Percentiles rank a stretch among this genome's conserved stretches.
These are phyloP conservation scores for Globisporangium polare DNA, from an alignment of 352 stramenopile genomes.

Conservation along the genomic window DNA sequence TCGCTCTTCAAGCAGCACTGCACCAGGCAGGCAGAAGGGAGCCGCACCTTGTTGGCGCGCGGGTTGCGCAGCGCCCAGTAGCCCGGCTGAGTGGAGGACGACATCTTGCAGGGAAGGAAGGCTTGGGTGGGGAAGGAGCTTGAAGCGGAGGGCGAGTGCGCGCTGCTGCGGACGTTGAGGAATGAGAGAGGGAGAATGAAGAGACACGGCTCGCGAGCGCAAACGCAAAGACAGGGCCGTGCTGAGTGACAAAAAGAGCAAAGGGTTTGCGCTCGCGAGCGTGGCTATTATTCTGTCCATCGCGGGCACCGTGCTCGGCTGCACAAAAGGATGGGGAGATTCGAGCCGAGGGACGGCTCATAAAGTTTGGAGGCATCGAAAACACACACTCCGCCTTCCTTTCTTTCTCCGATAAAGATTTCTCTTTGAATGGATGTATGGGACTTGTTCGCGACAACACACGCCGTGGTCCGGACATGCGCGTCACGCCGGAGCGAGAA, in stretches of 20 bases:
- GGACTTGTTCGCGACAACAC: too few species aligned
- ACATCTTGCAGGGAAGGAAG: not conserved
- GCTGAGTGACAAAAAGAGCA: not conserved
- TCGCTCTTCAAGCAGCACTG: not conserved
- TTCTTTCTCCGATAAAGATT: too few species aligned
- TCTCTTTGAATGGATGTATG: too few species aligned
- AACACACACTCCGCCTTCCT: too few species aligned
- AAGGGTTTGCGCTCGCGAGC: not conserved
- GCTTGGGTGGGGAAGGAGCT: not conserved
- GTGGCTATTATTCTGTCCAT: too few species aligned
- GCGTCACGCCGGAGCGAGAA: not conserved
- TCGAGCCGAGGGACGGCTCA: not conserved
- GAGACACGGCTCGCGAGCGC: not conserved
- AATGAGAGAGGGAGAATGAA: conserved; percentile 15
- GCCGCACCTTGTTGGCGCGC: conserved; percentile 16
- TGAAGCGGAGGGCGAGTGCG: not conserved
- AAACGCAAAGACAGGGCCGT: not conserved
- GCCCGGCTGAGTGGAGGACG: conserved; percentile 6
- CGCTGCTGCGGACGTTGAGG: not conserved
- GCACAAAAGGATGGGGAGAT: not conserved
- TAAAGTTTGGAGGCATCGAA: too few species aligned
- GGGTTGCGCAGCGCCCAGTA: conserved; percentile 17
- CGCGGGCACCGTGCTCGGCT: too few species aligned
- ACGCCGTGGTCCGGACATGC: too few species aligned
- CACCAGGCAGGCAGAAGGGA: not conserved